Percentiles rank a stretch among this genome's conserved stretches.
phyloP scores from a whole-genome alignment of 495 filamentous ascomycete genomes.

The Peziza echinospora region DNA sequence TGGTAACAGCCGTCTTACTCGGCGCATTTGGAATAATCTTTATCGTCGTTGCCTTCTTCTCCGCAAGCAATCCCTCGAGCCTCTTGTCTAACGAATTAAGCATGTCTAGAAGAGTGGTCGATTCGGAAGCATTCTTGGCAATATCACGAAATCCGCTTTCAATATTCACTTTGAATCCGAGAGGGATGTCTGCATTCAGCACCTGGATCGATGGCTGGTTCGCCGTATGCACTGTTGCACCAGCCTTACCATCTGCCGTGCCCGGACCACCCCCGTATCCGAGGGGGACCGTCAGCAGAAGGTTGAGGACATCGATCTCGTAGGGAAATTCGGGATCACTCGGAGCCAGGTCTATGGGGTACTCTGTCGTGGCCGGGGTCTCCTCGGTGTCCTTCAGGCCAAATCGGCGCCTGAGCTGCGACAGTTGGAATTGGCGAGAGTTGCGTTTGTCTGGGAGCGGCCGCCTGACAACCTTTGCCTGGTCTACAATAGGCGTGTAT shows the following conservation, averaged over 20 bases:
- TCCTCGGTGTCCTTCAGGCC: not conserved
- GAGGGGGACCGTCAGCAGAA: slow-evolving; percentile 44
- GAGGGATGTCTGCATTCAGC: slow-evolving; percentile 55
- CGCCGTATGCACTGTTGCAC: not conserved
- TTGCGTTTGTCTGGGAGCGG: not conserved
- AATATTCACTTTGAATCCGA: slow-evolving; percentile 61
- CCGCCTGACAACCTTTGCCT: not conserved
- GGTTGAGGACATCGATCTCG: slow-evolving; percentile 49
- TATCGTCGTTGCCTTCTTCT: slow-evolving; percentile 53
- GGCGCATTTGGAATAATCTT: slow-evolving; percentile 49
- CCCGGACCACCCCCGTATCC: slow-evolving; percentile 31
- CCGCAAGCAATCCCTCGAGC: slow-evolving; percentile 48
- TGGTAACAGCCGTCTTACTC: slow-evolving; percentile 15
- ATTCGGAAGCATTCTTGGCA: slow-evolving; percentile 29
- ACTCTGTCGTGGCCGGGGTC: slow-evolving; percentile 20
- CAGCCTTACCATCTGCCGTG: slow-evolving; percentile 4
- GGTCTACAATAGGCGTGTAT: not conserved
- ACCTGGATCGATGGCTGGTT: slow-evolving; percentile 37
- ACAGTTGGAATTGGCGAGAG: not conserved
- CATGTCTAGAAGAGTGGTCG: slow-evolving; percentile 41
- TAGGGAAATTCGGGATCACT: slow-evolving; percentile 83
- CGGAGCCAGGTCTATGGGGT: slow-evolving; percentile 44
- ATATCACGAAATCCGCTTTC: slow-evolving; percentile 56
- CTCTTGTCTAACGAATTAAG: slow-evolving; percentile 53
- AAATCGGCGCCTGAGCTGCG: not conserved